Base-by-base conservation (phyloP, 1,284 basidiomycete genomes). In the Papiliotrema flavescens region DNA sequence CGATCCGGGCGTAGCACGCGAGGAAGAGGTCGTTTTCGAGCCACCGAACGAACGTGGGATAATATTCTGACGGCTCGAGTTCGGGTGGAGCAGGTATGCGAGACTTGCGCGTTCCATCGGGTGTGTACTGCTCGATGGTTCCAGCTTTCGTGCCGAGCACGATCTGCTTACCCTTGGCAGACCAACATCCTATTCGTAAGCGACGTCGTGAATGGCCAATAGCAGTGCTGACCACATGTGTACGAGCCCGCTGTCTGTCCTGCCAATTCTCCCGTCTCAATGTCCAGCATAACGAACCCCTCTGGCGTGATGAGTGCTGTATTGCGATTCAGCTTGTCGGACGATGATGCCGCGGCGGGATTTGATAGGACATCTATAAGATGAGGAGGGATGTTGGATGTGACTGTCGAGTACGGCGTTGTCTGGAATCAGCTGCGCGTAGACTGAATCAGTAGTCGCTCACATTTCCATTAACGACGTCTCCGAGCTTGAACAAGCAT, bases 151-250 rank as follows among this genome's bases (percentile, higher is more conserved):
- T 71, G 14, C 81, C 81, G 4, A 80, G 65, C 2, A 79, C 79
- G n/a, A 82, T 66, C 63, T 82, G 81, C 69, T 82, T 82, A 42
- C 81, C 81, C 61, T 79, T 81, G 23, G 77, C 78, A 2, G 80
- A 81, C 81, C 81, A 83, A 61, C 76, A 77, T 2, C 76, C 76
- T 55, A 62, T 46, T 63, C 39, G 53, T 66, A 60, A 41, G 64
- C 32, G 11, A 54, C 48, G 17, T 54, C 42, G 22, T 6, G 67
- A 37, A 23, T 59, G 37, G 44, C 56, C 44, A 19, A 61, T 52
- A 3, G 26, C 19, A 39, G 11, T 13, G 54, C 68, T 53, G 46
- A 71, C 71, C 68, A 32, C 66, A 59, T 3, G 74, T 71, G 56
- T 73, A 73, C 1, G 65, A 55, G 4, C 70, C 74, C 3, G 61